Conservation (phyloP, 805 yeast species). For the Nadsonia fulvescens region DNA sequence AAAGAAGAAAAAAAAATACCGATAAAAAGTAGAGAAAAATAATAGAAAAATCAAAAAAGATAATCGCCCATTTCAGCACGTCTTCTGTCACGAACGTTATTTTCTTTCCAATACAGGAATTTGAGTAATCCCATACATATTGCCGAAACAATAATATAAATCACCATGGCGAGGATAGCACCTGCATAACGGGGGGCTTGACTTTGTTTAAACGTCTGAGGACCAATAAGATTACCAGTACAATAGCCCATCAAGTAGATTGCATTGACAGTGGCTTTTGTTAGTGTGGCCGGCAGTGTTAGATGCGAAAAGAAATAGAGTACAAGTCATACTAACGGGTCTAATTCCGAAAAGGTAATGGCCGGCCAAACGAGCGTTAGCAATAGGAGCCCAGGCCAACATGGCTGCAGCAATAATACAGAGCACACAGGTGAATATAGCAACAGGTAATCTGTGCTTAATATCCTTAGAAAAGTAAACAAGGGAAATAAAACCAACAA, state of each 20-base stretch:
- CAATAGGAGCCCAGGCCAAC: conserved; percentile 25
- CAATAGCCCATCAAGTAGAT: conserved; percentile 46
- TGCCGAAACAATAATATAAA: conserved; percentile 29
- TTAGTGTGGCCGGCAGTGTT: conserved; percentile 65
- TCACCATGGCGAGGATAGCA: conserved; percentile 41
- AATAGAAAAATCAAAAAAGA: too few relatives aligned
- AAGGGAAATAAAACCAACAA: conserved; percentile 8
- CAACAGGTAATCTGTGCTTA: conserved; percentile 13
- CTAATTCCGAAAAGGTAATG: conserved; percentile 21
- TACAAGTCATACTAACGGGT: conserved; percentile 20
- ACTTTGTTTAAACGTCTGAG: conserved; percentile 41
- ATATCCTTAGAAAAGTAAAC: conserved; percentile 9
- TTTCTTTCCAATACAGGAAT: too few relatives aligned
- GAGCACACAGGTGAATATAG: conserved; percentile 33
- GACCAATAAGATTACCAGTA: conserved; percentile 53
- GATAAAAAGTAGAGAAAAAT: too few relatives aligned
- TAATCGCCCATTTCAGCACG: too few relatives aligned
- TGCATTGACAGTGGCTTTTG: conserved; percentile 40
- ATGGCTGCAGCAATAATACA: conserved; percentile 25
- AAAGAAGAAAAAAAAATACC: too few relatives aligned
- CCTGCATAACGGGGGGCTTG: conserved; percentile 45
- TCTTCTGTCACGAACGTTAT: too few relatives aligned
- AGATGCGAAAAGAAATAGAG: conserved; percentile 22
- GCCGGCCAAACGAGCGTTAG: conserved; percentile 24
- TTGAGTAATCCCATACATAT: too few relatives aligned